Evolutionary conservation across 306 rosid genomes (phyloP).

Genomic region (Lablab purpureus): DNA sequence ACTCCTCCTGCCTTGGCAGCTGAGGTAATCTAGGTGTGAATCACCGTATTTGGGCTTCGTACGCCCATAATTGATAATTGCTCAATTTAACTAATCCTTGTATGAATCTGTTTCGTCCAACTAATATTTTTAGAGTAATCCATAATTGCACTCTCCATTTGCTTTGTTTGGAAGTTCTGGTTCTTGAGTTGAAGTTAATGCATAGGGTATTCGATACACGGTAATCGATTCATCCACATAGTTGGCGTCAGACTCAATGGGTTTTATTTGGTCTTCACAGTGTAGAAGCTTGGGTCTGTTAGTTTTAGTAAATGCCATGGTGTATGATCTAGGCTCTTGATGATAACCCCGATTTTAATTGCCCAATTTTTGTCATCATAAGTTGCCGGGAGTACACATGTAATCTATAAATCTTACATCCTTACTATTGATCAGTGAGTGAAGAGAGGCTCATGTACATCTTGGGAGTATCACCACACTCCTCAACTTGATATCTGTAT

Average conservation of each 20-base stretch:
- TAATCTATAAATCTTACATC: conserved; percentile 28
- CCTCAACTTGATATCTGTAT: neutral
- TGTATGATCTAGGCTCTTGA: conserved; percentile 27
- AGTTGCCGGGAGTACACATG: conserved; percentile 22
- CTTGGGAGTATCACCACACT: conserved; percentile 5
- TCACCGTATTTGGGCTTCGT: conserved; percentile 28
- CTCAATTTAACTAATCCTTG: conserved; percentile 27
- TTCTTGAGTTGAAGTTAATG: conserved; percentile 41
- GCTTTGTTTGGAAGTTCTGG: conserved; percentile 35
- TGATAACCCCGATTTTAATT: neutral
- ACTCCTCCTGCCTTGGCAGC: conserved; percentile 37
- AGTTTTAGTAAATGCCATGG: neutral
- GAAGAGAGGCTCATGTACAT: conserved; percentile 25
- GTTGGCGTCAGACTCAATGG: conserved; percentile 8
- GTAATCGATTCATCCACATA: conserved; percentile 10
- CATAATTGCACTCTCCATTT: conserved; percentile 13
- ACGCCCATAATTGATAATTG: conserved; percentile 19
- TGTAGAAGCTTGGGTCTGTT: neutral
- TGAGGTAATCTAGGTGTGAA: conserved; percentile 33
- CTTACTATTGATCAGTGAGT: conserved; percentile 25
- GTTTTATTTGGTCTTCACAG: conserved; percentile 30
- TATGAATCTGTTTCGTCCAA: conserved; percentile 25
- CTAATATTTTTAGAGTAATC: neutral
- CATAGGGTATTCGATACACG: conserved; percentile 9
- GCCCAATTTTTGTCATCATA: neutral